Percentiles rank a stretch among this genome's conserved stretches.
Conservation (phyloP, 1,139 yeast genomes). For the Taiozyma sp. region DNA sequence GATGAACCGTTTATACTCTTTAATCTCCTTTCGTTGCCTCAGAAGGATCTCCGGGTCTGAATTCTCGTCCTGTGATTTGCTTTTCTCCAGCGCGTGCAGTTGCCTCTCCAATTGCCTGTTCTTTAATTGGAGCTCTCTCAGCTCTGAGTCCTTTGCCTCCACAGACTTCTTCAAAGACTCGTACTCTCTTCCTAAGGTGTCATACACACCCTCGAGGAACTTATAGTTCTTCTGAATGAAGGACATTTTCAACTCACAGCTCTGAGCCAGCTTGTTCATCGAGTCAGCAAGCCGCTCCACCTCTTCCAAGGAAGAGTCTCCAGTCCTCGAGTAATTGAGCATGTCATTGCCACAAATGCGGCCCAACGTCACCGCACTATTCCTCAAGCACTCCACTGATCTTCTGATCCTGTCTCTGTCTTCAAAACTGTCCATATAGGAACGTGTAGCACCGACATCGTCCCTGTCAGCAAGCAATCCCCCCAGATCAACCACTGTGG, state of each 20-base stretch:
- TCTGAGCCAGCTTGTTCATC: slow-evolving; percentile 10
- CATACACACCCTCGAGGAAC: slow-evolving; percentile 16
- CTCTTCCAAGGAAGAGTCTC: not conserved
- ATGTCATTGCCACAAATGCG: slow-evolving; percentile 9
- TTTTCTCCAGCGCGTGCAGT: not conserved
- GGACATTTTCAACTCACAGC: slow-evolving; percentile 13
- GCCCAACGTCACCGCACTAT: slow-evolving; percentile 6
- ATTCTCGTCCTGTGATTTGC: not conserved
- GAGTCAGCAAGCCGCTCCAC: slow-evolving; percentile 4
- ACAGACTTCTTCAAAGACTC: slow-evolving; percentile 2
- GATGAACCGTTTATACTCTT: slow-evolving; percentile 19
- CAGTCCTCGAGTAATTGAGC: not conserved
- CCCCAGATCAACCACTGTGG: not conserved
- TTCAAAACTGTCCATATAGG: not conserved
- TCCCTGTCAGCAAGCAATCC: not conserved
- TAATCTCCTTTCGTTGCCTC: slow-evolving; percentile 15
- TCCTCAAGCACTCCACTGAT: not conserved
- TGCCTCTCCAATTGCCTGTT: slow-evolving; percentile 3
- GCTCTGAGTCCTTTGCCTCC: not conserved
- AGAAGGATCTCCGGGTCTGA: slow-evolving; percentile 6
- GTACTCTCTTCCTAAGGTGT: slow-evolving; percentile 10
- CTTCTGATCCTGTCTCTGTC: not conserved
- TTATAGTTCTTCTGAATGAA: slow-evolving; percentile 19
- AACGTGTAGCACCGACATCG: not conserved
- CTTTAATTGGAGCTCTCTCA: slow-evolving; percentile 1